A percentile compares a stretch with the other conserved stretches of the same genome.
Evolutionary conservation across 2,329 filamentous ascomycete genomes (phyloP).

Genomic region (Dryadomyces sulphureus): DNA sequence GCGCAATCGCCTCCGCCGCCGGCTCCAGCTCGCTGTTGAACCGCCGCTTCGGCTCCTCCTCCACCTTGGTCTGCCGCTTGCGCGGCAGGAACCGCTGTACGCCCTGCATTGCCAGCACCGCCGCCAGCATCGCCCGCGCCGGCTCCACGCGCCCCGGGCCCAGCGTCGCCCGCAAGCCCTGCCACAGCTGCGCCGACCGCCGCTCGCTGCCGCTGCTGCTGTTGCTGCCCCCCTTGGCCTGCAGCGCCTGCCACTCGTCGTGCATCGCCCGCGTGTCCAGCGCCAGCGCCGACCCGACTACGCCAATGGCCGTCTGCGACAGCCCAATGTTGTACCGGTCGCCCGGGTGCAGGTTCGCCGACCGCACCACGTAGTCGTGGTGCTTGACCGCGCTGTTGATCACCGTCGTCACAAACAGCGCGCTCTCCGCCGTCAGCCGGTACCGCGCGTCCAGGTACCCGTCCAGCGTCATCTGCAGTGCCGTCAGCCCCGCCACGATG

Average conservation of each 20-base stretch:
- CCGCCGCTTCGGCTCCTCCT: constrained; percentile 35
- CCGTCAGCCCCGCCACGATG: constrained; percentile 48
- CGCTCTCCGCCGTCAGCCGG: constrained; percentile 18
- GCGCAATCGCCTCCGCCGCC: constrained; percentile 46
- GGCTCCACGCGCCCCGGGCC: constrained; percentile 53
- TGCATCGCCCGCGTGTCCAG: constrained; percentile 58
- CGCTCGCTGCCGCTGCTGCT: constrained; percentile 44
- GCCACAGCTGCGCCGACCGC: constrained; percentile 66
- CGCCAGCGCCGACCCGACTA: constrained; percentile 51
- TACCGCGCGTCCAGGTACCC: constrained; percentile 34
- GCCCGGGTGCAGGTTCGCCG: constrained; percentile 29
- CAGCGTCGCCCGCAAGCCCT: constrained; percentile 55
- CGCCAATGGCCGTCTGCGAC: constrained; percentile 40
- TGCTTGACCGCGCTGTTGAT: constrained; percentile 52
- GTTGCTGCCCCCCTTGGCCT: constrained; percentile 33
- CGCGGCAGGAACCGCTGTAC: constrained; percentile 57
- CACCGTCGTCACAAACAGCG: constrained; percentile 48
- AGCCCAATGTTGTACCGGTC: constrained; percentile 35
- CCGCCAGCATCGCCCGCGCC: constrained; percentile 59
- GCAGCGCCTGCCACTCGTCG: constrained; percentile 53
- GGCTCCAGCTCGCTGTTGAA: constrained; percentile 62
- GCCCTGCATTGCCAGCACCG: constrained; percentile 54
- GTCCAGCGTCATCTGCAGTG: constrained; percentile 39
- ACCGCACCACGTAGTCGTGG: constrained; percentile 42
- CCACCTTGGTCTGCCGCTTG: constrained; percentile 27